Conservation (phyloP, 768 basidiomycete species). For the Pisolithus sp. region DNA sequence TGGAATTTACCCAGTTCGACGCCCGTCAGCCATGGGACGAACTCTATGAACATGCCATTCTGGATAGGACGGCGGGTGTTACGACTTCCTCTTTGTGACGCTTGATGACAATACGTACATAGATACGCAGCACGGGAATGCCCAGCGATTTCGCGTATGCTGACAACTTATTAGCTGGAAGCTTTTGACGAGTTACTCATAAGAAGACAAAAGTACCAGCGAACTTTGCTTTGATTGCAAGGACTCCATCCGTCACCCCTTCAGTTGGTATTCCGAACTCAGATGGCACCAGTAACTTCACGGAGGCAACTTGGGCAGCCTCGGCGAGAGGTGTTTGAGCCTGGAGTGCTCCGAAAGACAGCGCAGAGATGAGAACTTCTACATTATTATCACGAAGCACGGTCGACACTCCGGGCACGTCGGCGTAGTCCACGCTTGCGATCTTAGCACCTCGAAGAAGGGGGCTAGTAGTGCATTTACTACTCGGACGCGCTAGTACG, state of each 20-base stretch:
- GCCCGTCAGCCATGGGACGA: conserved; percentile 25
- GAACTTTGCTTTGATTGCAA: conserved; percentile 22
- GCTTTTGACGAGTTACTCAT: not conserved
- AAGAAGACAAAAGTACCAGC: conserved; percentile 16
- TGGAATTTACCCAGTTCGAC: conserved; percentile 25
- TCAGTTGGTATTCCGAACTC: conserved; percentile 33
- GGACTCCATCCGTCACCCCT: conserved; percentile 22
- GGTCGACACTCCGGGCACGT: conserved; percentile 19
- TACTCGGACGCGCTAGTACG: conserved; percentile 18
- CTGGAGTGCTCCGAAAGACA: conserved; percentile 22
- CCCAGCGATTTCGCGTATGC: conserved; percentile 25
- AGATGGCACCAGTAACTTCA: conserved; percentile 35
- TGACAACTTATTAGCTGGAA: conserved; percentile 2
- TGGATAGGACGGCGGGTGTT: conserved; percentile 7
- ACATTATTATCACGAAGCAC: conserved; percentile 26
- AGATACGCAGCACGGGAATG: conserved; percentile 26
- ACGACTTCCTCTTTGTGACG: not conserved
- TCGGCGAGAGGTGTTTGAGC: conserved; percentile 25
- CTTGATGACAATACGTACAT: conserved; percentile 17
- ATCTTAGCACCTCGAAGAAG: conserved; percentile 22
- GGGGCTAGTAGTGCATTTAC: conserved; percentile 11
- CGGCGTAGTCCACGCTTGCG: conserved; percentile 23
- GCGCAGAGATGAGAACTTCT: conserved; percentile 30
- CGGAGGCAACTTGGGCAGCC: conserved; percentile 31
- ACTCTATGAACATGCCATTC: conserved; percentile 30